These are phyloP conservation scores for Priceomyces fermenticarens DNA, from an alignment of 805 yeast species.

Conservation along the genomic window DNA sequence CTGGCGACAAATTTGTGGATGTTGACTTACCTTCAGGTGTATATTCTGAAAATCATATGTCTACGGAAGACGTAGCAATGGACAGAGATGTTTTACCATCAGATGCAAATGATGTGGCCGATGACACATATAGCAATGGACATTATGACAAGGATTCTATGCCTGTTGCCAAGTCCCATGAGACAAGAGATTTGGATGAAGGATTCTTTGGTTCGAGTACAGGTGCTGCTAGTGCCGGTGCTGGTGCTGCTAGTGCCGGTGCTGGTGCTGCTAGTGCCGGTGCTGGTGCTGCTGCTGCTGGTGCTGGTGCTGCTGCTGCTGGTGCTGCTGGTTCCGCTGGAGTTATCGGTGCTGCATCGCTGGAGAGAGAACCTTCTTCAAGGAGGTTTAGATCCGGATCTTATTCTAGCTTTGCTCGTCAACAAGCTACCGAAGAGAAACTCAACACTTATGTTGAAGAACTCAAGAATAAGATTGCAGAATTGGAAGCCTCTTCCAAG, in stretches of 20 bases:
- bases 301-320: too few species aligned
- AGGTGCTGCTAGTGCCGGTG: too few species aligned
- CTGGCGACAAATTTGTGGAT: constrained; percentile 25
- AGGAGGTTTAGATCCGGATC: background rate
- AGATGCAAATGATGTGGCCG: background rate
- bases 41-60: constrained; percentile 11
- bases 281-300: too few species aligned
- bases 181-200: too few species aligned
- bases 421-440: constrained; percentile 18
- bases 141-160: background rate
- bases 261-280: too few species aligned
- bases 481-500: constrained; percentile 31
- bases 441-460: constrained; percentile 31
- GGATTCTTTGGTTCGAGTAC: too few species aligned
- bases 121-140: background rate
- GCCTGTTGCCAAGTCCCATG: background rate
- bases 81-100: constrained; percentile 1
- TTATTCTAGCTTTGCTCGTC: constrained; percentile 5
- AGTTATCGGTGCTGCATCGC: too few species aligned
- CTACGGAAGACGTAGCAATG: constrained; percentile 1
- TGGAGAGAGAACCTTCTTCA: too few species aligned
- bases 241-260: too few species aligned
- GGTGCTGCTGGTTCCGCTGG: too few species aligned
- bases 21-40: constrained; percentile 26
- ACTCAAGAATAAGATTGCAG: constrained; percentile 30